These are phyloP conservation scores for Schwanniomyces pseudopolymorphus DNA, from an alignment of 805 yeast genomes.

Conservation along the genomic window DNA sequence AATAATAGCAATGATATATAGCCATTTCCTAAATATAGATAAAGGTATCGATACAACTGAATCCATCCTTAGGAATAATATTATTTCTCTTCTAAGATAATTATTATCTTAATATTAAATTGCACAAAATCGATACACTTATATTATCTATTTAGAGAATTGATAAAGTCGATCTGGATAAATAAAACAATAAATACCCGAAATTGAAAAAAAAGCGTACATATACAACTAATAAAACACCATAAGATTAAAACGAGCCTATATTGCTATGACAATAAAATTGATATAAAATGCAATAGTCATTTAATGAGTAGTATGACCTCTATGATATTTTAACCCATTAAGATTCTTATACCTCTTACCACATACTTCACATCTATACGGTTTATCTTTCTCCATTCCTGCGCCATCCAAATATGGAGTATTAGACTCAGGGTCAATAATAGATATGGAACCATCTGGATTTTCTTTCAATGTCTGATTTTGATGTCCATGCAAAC, in stretches of 20 bases:
- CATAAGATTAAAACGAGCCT: constrained; percentile 1
- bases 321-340: constrained; percentile 95
- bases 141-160: not conserved
- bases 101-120: not conserved
- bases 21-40: constrained; percentile 20
- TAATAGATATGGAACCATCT: constrained; percentile 89
- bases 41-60: constrained; percentile 14
- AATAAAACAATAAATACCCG: constrained; percentile 1
- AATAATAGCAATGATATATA: constrained; percentile 18
- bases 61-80: not conserved
- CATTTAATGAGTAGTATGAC: constrained; percentile 88
- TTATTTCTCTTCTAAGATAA: not conserved
- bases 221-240: constrained; percentile 2
- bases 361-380: constrained; percentile 97
- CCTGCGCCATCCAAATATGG: constrained; percentile 94
- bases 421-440: constrained; percentile 86
- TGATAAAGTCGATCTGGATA: not conserved
- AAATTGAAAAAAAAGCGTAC: not conserved
- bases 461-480: constrained; percentile 87
- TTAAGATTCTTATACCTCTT: constrained; percentile 94
- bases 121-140: not conserved
- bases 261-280: not conserved
- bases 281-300: constrained; percentile 8
- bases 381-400: constrained; percentile 96
- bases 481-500: constrained; percentile 95